phyloP scores from a whole-genome alignment of 2,329 filamentous ascomycete genomes.

The Claviceps pazoutovae region DNA sequence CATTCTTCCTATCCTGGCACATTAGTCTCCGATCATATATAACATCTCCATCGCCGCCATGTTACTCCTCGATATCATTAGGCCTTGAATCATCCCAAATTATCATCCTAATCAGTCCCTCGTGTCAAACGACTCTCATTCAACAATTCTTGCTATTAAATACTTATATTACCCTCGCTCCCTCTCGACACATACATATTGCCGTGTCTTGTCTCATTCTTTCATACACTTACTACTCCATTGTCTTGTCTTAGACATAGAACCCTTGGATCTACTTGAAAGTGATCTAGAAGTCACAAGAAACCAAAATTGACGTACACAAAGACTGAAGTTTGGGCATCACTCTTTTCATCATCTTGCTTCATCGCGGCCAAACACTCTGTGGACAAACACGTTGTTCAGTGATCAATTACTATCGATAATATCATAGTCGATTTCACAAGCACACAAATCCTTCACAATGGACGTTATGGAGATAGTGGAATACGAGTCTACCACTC shows the following conservation, averaged over 20 bases:
- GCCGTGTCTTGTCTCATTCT: background rate
- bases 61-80: constrained; percentile 2
- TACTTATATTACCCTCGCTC: background rate
- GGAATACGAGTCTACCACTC: constrained; percentile 47
- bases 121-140: background rate
- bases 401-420: background rate
- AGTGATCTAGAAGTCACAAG: background rate
- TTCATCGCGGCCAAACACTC: background rate
- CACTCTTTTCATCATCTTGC: background rate
- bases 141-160: background rate
- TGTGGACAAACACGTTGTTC: background rate
- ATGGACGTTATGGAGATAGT: constrained; percentile 55
- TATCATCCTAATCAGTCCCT: background rate
- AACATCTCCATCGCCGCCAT: constrained; percentile 7
- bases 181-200: background rate
- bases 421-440: no score
- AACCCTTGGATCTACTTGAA: background rate
- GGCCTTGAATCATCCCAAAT: constrained; percentile 1
- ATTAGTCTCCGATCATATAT: constrained; percentile 8
- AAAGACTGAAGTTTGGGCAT: background rate
- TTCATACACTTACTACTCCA: background rate
- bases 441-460: background rate
- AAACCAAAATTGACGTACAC: no score
- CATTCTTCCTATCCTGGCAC: constrained; percentile 3
- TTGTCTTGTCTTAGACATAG: background rate